A percentile compares a stretch with the other conserved stretches of the same genome.
These are phyloP conservation scores for Aureobasidium subglaciale DNA, from an alignment of 2,329 filamentous ascomycete species.

Conservation along the genomic window DNA sequence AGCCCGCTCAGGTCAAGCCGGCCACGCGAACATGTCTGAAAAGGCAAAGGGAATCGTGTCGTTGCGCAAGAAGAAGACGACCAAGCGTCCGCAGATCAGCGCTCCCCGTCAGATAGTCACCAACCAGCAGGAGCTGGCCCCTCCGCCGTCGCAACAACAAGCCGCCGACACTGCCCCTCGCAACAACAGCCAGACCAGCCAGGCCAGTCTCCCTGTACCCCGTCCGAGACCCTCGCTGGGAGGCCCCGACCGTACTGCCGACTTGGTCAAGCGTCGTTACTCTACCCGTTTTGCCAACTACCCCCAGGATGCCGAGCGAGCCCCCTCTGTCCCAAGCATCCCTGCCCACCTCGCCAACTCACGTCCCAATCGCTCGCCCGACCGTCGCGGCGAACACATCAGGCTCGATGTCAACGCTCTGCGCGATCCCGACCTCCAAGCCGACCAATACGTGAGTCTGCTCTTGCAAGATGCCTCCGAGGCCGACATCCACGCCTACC, in stretches of 20 bases:
- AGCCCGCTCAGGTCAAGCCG: no score
- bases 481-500: conserved; percentile 76
- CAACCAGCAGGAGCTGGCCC: not conserved
- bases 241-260: conserved; percentile 52
- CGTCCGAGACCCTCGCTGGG: conserved; percentile 31
- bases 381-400: conserved; percentile 48
- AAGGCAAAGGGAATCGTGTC: conserved; percentile 35
- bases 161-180: not conserved
- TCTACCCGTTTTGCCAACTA: conserved; percentile 74
- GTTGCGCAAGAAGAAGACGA: conserved; percentile 54
- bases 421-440: conserved; percentile 67
- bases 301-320: conserved; percentile 56
- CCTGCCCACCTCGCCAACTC: conserved; percentile 50
- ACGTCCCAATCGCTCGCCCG: conserved; percentile 37
- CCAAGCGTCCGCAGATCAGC: conserved; percentile 51
- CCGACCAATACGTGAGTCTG: conserved; percentile 70
- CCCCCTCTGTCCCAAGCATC: conserved; percentile 53
- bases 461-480: conserved; percentile 80
- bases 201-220: conserved; percentile 18
- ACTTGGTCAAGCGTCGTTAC: conserved; percentile 90
- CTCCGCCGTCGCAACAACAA: not conserved
- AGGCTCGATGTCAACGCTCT: conserved; percentile 70
- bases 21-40: conserved; percentile 40
- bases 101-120: conserved; percentile 48
- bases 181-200: conserved; percentile 1